These are phyloP conservation scores for Secale cereale DNA, from an alignment of 176 grass and related monocot species.

Conservation along the genomic window DNA sequence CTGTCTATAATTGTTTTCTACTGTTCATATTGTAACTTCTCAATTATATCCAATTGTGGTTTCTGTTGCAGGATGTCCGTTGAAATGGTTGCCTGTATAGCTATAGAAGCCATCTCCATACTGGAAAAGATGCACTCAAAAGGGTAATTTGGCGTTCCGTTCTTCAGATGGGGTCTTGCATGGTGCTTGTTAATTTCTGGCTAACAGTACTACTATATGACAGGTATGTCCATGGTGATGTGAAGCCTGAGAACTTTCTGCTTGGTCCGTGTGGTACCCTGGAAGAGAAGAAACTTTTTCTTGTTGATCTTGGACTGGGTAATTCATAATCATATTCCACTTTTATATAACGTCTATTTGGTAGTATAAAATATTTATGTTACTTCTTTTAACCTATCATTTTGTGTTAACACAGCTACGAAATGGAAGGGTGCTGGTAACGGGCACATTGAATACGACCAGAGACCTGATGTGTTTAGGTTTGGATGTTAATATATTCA, in stretches of 20 bases:
- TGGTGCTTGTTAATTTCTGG: conserved; percentile 3
- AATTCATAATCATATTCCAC: conserved; percentile 36
- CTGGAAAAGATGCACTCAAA: conserved; percentile 93
- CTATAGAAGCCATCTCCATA: conserved; percentile 94
- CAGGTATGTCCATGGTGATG: conserved; percentile 94
- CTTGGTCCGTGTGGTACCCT: conserved; percentile 79
- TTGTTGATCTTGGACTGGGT: conserved; percentile 99
- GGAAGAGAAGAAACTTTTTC: conserved; percentile 96
- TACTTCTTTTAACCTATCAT: conserved; percentile 19
- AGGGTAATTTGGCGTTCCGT: conserved; percentile 49
- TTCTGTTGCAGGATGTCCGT: conserved; percentile 68
- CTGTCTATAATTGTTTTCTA: conserved; percentile 14
- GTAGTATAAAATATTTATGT: conserved; percentile 21
- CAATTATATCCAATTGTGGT: not conserved
- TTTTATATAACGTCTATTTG: conserved; percentile 4
- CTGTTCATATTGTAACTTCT: conserved; percentile 7
- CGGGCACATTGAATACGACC: conserved; percentile 61
- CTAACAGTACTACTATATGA: conserved; percentile 39
- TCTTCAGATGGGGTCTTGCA: conserved; percentile 23
- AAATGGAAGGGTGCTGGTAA: conserved; percentile 71
- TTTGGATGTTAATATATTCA: conserved; percentile 19
- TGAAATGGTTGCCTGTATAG: conserved; percentile 99
- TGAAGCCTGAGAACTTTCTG: conserved; percentile 97
- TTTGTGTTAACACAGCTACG: conserved; percentile 47
- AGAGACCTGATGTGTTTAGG: conserved; percentile 82